Percentiles rank a stretch among this genome's conserved stretches.
These are phyloP conservation scores for Rhizophagus prolifer DNA, from an alignment of 192 early-diverging fungal genomes.

Conservation along the genomic window DNA sequence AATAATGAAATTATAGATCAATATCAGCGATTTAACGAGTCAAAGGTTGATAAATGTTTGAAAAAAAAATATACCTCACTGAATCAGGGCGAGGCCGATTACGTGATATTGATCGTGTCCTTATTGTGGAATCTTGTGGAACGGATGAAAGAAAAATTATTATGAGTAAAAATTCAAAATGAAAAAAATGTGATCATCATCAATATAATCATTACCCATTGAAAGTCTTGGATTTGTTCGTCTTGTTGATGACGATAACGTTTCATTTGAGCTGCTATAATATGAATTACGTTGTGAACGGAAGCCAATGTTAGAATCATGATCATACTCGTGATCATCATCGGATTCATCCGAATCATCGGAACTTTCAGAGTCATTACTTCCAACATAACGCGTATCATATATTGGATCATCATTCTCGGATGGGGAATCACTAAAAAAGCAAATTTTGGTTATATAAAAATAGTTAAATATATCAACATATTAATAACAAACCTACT, in stretches of 20 bases:
- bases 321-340: not conserved
- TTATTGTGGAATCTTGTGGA: constrained; percentile 7
- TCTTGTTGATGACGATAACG: not conserved
- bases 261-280: not conserved
- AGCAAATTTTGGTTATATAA: not conserved
- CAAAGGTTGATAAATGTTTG: not conserved
- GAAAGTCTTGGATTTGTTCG: not conserved
- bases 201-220: not conserved
- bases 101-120: not conserved
- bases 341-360: constrained; percentile 9
- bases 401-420: not conserved
- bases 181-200: too few relatives aligned
- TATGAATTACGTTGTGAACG: not conserved
- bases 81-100: not conserved
- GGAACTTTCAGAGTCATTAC: not conserved
- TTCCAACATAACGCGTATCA: not conserved
- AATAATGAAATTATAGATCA: not conserved
- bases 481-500: not conserved
- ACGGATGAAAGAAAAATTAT: not conserved
- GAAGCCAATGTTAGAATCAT: not conserved
- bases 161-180: too few relatives aligned
- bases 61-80: not conserved
- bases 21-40: not conserved
- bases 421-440: not conserved
- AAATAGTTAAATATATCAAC: too few relatives aligned